Evolutionary conservation across 2,329 filamentous ascomycete species (phyloP), one percentile per base, ranked within the genome.

Genomic region (Xylaria sp.): DNA sequence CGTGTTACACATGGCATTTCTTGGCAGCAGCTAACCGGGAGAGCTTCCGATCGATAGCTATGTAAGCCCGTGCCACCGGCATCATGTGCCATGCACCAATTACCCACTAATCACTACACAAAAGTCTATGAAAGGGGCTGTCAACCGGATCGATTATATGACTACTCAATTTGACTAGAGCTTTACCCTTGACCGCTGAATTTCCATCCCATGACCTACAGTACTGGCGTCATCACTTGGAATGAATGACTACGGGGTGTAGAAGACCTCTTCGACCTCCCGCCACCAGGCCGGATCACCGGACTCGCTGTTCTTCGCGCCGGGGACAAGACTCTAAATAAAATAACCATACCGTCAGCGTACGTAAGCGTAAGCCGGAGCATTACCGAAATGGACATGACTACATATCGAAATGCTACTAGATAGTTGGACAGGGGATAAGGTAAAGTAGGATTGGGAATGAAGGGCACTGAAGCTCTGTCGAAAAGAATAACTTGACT

Each of bases 241-340:
- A 14, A 7, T 17, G 8, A 27, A 32, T 2, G 60, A 54, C 83
- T 71, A 90, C 30, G 86, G 79, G 62, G 81, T 78, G 75, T 90
- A 89, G 75, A 92, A 93, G 2, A 92, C 89, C 80, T 92, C 90
- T 77, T 92, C 89, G 21, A 90, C 77, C 1, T 85, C 85, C 75
- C 86, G 89, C 90, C 90, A 93, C 90, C 90, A 92, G 11, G 84
- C 77, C n/a, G 86, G 86, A 71, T 84, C 84, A 1, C 88, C 89
- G 5, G 85, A 83, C 72, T 86, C 85, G 69, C 88, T 90, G 68
- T 84, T 85, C 73, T 82, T 84, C 1, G 88, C 88, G 0, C 88
- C 89, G 0, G 85, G 83, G 1, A 90, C 86, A 34, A 91, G 76
- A 55, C 75, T 78, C 76, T 79, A 36, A 4, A 36, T 36, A 6